Evolutionary conservation across 2,329 filamentous ascomycete genomes (phyloP).

Genomic region (Biscogniauxia mediterranea): DNA sequence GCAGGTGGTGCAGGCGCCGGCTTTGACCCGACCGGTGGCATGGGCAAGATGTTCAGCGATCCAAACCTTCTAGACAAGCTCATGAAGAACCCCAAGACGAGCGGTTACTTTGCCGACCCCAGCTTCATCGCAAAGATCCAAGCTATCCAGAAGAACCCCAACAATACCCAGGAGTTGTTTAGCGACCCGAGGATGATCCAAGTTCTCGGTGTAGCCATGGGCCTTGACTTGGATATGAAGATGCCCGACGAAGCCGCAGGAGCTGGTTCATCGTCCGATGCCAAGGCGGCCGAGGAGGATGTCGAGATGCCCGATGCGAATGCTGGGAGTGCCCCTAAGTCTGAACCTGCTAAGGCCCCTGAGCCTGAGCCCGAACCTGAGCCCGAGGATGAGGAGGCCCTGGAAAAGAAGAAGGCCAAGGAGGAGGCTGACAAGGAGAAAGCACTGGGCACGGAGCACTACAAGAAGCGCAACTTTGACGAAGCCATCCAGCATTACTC

Average conservation of each 20-base stretch:
- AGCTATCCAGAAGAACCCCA: constrained; percentile 76
- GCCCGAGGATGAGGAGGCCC: constrained; percentile 74
- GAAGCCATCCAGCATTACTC: constrained; percentile 90
- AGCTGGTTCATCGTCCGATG: constrained; percentile 26
- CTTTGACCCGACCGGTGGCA: constrained; percentile 68
- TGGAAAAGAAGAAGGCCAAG: constrained; percentile 86
- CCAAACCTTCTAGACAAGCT: constrained; percentile 88
- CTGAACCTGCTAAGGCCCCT: constrained; percentile 44
- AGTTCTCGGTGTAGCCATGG: constrained; percentile 89
- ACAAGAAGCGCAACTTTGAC: constrained; percentile 98
- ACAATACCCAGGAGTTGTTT: constrained; percentile 75
- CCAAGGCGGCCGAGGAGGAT: constrained; percentile 64
- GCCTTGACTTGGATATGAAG: constrained; percentile 81
- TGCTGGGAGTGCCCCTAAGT: constrained; percentile 51
- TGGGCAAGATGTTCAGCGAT: constrained; percentile 94
- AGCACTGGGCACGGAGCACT: constrained; percentile 86
- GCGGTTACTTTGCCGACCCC: constrained; percentile 72
- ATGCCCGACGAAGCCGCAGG: constrained; percentile 35
- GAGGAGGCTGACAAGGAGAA: constrained; percentile 93
- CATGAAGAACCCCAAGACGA: constrained; percentile 91
- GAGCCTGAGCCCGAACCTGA: constrained; percentile 63
- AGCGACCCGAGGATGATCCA: constrained; percentile 89
- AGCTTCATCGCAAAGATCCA: constrained; percentile 90
- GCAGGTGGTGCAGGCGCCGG: constrained; percentile 42
- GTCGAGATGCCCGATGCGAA: constrained; percentile 71